Evolutionary conservation across 1,284 basidiomycete genomes (phyloP), one percentile per base, ranked within the genome.

Genomic region (Rhodotorula mucilaginosa): DNA sequence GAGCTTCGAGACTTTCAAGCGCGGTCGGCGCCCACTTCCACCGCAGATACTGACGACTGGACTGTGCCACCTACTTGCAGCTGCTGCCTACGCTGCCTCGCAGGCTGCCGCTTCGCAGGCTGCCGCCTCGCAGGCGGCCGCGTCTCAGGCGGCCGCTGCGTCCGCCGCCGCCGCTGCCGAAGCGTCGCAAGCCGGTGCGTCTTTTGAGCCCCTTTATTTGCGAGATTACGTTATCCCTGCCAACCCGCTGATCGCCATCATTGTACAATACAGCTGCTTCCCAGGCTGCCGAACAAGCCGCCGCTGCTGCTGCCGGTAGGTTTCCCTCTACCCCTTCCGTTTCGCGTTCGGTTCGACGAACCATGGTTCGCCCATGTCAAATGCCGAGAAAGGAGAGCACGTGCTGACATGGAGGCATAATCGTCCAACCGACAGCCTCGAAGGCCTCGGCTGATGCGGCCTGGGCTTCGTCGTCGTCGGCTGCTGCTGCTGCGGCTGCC

Each of bases 401-500:
- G 58, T n/a, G 39, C 58, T 59, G 58, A 58, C 48, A 8, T n/a
- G 6, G n/a, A n/a, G 23, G 13, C 7, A n/a, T 47, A 5, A 13
- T 26, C 57, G n/a, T 49, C 39, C 47, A 23, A n/a, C 47, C 39
- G 12, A 15, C 52, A 49, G 54, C 23, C 4, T 44, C 39, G 39
- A 39, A 34, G 34, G 47, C 34, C n/a, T 47, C 44, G 26, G 47
- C 59, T 29, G 31, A 61, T 46, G 59, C 52, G 34, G 46, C 62
- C 18, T 48, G 49, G 8, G 46, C 23, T 2, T n/a, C 63, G 10
- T 31, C 63, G 3, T 44, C 63, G 4, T 39, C 51, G 19, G 52
- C 63, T 16, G 62, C 62, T 31, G 63, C 63, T 13, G 49, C 34
- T 13, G 49, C 34, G 19, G 63, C 63, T 39, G 62, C 61, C 13